phyloP scores from a whole-genome alignment of 305 asterid species.

The Solanum hybrid region DNA sequence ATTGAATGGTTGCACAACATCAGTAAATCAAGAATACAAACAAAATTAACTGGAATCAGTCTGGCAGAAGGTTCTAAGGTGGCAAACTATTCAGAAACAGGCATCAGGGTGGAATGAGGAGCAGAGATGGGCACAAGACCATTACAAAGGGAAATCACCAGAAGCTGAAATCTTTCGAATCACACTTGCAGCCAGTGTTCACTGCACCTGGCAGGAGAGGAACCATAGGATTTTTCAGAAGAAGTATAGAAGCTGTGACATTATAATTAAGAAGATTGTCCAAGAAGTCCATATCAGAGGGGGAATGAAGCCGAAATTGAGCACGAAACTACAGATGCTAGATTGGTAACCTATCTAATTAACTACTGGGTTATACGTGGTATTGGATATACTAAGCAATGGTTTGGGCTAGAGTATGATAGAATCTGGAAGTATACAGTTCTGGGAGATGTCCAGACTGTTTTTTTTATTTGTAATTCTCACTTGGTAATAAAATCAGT shows the following conservation, averaged over 20 bases:
- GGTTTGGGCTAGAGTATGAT: neutral
- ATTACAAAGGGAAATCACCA: neutral
- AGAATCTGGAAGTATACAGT: neutral
- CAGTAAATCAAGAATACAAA: neutral
- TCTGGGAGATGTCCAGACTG: neutral
- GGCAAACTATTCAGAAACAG: neutral
- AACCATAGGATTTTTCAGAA: neutral
- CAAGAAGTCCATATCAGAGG: neutral
- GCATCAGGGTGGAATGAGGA: neutral
- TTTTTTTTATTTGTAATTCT: neutral
- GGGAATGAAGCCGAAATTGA: neutral
- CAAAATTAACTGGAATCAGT: neutral
- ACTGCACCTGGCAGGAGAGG: neutral
- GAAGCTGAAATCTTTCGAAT: neutral
- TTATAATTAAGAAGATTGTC: neutral
- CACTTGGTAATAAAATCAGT: neutral
- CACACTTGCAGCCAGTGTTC: neutral
- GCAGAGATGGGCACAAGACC: neutral
- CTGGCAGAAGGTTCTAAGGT: neutral
- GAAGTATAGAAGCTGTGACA: neutral
- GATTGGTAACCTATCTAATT: neutral
- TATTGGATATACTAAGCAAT: neutral
- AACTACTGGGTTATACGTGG: neutral
- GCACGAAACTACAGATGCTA: neutral
- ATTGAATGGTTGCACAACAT: neutral